Evolutionary conservation across 2,329 filamentous ascomycete species (phyloP).

Genomic region (Ophiosphaerella narmari): DNA sequence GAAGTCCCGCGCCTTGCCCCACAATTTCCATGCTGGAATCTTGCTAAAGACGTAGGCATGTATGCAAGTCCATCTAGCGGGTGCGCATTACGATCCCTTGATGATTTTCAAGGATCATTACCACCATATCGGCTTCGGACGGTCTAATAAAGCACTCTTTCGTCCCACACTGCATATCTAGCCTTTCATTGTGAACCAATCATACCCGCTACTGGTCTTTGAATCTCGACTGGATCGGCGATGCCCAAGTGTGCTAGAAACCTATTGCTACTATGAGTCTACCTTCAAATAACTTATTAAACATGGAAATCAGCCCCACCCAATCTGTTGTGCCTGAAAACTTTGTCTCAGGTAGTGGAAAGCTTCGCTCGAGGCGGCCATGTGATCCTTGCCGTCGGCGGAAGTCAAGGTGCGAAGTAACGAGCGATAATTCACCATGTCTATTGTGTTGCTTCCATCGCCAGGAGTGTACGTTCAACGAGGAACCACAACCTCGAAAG

Average conservation of each 20-base stretch:
- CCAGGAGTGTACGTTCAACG: conserved; percentile 69
- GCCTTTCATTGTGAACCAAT: too few relatives aligned
- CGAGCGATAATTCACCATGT: conserved; percentile 68
- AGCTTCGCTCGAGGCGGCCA: conserved; percentile 49
- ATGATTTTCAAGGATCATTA: conserved; percentile 6
- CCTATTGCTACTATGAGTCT: background rate
- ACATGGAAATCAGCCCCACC: conserved; percentile 21
- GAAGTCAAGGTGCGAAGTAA: conserved; percentile 69
- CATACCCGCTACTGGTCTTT: too few relatives aligned
- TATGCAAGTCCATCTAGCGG: conserved; percentile 3
- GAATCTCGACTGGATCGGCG: too few relatives aligned
- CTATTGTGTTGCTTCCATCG: conserved; percentile 69
- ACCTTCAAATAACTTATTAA: background rate
- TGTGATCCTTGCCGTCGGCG: conserved; percentile 71
- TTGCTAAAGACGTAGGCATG: background rate
- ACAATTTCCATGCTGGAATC: conserved; percentile 10
- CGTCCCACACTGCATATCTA: too few relatives aligned
- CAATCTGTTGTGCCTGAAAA: conserved; percentile 19
- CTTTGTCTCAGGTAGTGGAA: conserved; percentile 9
- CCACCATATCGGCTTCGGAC: conserved; percentile 1
- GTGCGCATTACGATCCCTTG: conserved; percentile 7
- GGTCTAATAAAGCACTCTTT: background rate
- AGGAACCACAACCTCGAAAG: conserved; percentile 71
- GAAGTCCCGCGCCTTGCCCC: conserved; percentile 15
- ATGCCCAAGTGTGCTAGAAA: background rate